phyloP scores from a whole-genome alignment of 768 basidiomycete genomes.

The Rhizopogon vinicolor region DNA sequence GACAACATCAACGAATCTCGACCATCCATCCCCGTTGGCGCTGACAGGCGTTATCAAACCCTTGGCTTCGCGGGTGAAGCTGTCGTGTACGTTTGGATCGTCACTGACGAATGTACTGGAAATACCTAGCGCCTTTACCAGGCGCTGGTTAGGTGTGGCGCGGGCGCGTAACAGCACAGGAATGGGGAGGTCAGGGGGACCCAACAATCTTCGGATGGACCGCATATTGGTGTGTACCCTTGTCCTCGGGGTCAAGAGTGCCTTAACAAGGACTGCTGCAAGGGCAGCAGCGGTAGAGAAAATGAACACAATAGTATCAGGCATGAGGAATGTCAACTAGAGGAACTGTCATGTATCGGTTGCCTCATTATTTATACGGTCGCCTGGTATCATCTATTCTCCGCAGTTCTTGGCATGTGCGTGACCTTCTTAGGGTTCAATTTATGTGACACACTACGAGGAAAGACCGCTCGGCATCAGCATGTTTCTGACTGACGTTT shows the following conservation, averaged over 20 bases:
- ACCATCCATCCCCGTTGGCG: conserved; percentile 8
- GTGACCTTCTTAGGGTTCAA: not conserved
- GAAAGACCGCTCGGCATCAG: not conserved
- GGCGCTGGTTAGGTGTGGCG: conserved; percentile 17
- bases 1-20: conserved; percentile 5
- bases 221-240: conserved; percentile 7
- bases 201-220: conserved; percentile 9
- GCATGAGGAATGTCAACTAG: not conserved
- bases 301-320: not conserved
- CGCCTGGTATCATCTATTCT: not conserved
- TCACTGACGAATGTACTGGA: conserved; percentile 51
- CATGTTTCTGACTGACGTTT: not conserved
- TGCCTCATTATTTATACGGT: not conserved
- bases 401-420: not conserved
- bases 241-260: not conserved
- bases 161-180: conserved; percentile 12
- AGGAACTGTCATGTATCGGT: not conserved
- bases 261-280: not conserved
- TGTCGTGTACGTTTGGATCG: conserved; percentile 24
- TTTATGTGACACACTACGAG: not conserved
- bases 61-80: conserved; percentile 19
- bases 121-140: conserved; percentile 21
- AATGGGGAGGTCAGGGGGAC: conserved; percentile 11
- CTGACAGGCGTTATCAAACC: conserved; percentile 10
- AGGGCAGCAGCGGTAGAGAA: not conserved